Conservation (phyloP, 768 basidiomycete species). For the Obba rivulosa region DNA sequence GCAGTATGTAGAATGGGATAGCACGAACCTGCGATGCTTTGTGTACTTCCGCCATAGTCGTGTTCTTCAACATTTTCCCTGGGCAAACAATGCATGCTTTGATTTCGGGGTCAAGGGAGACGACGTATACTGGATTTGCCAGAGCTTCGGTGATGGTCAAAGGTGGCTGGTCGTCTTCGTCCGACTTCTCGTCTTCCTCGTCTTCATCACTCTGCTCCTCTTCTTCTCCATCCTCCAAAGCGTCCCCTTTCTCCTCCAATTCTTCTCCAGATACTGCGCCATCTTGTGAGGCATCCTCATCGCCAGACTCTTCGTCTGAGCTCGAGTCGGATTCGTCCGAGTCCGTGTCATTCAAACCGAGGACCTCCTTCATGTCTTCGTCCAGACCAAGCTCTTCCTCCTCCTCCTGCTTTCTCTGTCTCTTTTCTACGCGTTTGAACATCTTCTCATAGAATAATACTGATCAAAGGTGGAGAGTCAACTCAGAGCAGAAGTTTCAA, state of each 20-base stretch:
- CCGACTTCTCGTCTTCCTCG: slow-evolving; percentile 21
- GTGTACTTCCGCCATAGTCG: slow-evolving; percentile 52
- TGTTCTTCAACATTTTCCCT: slow-evolving; percentile 62
- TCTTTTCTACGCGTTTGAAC: slow-evolving; percentile 78
- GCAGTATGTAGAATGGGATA: slow-evolving; percentile 9
- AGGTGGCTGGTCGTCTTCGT: slow-evolving; percentile 25
- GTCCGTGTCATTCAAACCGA: slow-evolving; percentile 71
- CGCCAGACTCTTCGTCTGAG: slow-evolving; percentile 28
- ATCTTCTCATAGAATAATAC: slow-evolving; percentile 31
- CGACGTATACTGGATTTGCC: slow-evolving; percentile 55
- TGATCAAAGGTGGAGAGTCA: background rate
- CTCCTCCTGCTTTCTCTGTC: slow-evolving; percentile 51
- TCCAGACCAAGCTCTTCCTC: slow-evolving; percentile 64
- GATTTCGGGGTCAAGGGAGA: slow-evolving; percentile 49
- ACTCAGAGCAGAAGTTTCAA: too few relatives aligned
- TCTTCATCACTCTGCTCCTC: slow-evolving; percentile 18
- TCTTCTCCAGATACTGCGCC: slow-evolving; percentile 8
- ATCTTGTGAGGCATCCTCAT: slow-evolving; percentile 14
- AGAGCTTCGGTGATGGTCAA: slow-evolving; percentile 58
- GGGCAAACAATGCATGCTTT: slow-evolving; percentile 67
- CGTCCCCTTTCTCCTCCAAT: slow-evolving; percentile 5
- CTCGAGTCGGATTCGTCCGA: slow-evolving; percentile 57
- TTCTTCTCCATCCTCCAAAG: slow-evolving; percentile 18
- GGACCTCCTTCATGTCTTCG: slow-evolving; percentile 54
- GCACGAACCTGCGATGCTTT: slow-evolving; percentile 56